phyloP scores from a whole-genome alignment of 2,329 filamentous ascomycete genomes.

The Claviceps pusilla region DNA sequence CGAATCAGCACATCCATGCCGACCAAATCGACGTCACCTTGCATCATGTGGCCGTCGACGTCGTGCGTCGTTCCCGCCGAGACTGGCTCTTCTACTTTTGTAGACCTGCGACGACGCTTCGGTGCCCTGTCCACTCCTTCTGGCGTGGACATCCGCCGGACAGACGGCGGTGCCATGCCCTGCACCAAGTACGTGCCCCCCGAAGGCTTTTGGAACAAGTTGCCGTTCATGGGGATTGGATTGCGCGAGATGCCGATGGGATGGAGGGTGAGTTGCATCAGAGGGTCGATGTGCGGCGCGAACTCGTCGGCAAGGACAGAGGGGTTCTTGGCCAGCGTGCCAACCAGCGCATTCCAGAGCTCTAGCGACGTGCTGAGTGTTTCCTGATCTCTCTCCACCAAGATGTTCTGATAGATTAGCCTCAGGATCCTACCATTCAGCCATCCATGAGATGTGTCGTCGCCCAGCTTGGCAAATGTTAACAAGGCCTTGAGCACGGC shows the following conservation, averaged over 20 bases:
- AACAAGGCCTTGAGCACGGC: slow-evolving; percentile 84
- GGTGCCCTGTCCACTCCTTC: slow-evolving; percentile 46
- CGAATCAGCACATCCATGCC: slow-evolving; percentile 77
- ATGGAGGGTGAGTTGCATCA: slow-evolving; percentile 73
- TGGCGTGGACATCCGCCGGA: slow-evolving; percentile 33
- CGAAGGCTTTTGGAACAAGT: slow-evolving; percentile 84
- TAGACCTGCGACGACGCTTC: slow-evolving; percentile 68
- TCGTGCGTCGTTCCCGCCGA: slow-evolving; percentile 65
- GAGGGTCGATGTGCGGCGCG: slow-evolving; percentile 56
- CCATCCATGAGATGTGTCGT: slow-evolving; percentile 72
- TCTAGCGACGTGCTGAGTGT: slow-evolving; percentile 73
- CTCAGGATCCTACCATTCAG: slow-evolving; percentile 78
- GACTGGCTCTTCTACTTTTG: slow-evolving; percentile 60
- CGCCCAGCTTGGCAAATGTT: slow-evolving; percentile 81
- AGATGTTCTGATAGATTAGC: slow-evolving; percentile 83
- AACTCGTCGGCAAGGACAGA: slow-evolving; percentile 59
- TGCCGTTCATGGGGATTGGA: slow-evolving; percentile 80
- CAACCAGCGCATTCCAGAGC: slow-evolving; percentile 69
- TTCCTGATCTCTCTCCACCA: slow-evolving; percentile 78
- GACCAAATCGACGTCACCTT: slow-evolving; percentile 88
- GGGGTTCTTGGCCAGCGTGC: slow-evolving; percentile 48
- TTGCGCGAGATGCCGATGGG: slow-evolving; percentile 85
- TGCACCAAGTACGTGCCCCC: slow-evolving; percentile 60
- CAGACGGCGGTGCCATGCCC: slow-evolving; percentile 27
- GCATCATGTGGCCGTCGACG: slow-evolving; percentile 94